Base-by-base conservation (phyloP, 2,329 filamentous ascomycete species). In the Rosellinia necatrix region DNA sequence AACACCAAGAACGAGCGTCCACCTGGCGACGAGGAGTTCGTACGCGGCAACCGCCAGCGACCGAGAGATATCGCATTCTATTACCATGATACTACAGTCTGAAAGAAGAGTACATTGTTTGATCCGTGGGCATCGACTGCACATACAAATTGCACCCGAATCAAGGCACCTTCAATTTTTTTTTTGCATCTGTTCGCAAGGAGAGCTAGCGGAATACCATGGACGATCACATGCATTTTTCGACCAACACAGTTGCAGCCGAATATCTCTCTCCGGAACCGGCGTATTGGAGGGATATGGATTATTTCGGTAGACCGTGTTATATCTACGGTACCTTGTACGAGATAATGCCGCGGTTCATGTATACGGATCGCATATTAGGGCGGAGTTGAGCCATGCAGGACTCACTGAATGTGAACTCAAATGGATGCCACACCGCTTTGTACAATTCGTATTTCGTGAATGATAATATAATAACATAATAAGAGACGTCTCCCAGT, bases 1-100 rank as follows among this genome's bases (percentile, higher is more conserved):
- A 99, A 99, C 72, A 88, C 85, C 9, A 93, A 92, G 76, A 88
- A 93, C 68, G 92, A 97, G 75, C 82, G 94, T 29, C 94, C 94
- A 0, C 88, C 89, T 0, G 94, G 93, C 3, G 92, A 99, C 69
- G 90, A 89, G 53, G 89, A 94, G 9, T 97, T 99, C 68, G 92
- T 96, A 22, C 81, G 84, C 51, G 85, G 84, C 58, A 96, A 97
- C 70, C 85, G 84, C 22, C 82, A 87, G 62, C 81, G 93, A 34
- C 91, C 93, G 41, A 83, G 88, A 65, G 92, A 99, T 73, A 96
- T 99, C 60, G 87, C 89, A 66, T 99, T 97, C 70, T 85, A 91
- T 63, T 99, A 96, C 71, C 91, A 99, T 71, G 94, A 99, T 72
- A 90, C 92, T 68, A 87, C 83, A 43, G 88, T 92, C 62, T 90